Conservation (phyloP, 2,329 filamentous ascomycete species). For the Alternaria longipes region DNA sequence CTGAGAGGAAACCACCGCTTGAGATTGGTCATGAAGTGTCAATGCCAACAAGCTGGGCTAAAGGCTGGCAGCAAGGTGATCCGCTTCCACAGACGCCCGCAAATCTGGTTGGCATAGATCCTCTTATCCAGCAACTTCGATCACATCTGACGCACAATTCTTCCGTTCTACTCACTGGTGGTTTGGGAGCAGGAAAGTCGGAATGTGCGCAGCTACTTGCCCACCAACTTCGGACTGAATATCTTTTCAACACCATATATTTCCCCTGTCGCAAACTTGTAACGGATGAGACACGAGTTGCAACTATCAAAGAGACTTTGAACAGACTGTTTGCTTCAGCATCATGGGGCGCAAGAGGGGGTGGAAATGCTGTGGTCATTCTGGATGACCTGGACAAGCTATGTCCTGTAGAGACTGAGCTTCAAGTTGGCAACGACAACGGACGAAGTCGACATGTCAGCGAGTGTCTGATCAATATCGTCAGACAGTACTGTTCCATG, state of each 20-base stretch:
- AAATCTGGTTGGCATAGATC: slow-evolving; percentile 83
- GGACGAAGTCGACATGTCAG: slow-evolving; percentile 91
- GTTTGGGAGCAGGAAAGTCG: slow-evolving; percentile 89
- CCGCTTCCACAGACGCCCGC: slow-evolving; percentile 64
- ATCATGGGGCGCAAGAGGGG: slow-evolving; percentile 88
- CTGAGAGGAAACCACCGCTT: slow-evolving; percentile 76
- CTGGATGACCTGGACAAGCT: slow-evolving; percentile 93
- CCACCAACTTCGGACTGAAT: slow-evolving; percentile 74
- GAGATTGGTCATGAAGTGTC: slow-evolving; percentile 80
- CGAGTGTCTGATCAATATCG: slow-evolving; percentile 83
- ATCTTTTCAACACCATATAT: slow-evolving; percentile 83
- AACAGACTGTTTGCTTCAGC: slow-evolving; percentile 86
- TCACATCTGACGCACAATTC: slow-evolving; percentile 84
- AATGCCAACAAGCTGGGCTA: slow-evolving; percentile 64
- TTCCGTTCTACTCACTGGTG: slow-evolving; percentile 88
- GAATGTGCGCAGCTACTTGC: slow-evolving; percentile 79
- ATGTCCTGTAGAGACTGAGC: slow-evolving; percentile 91
- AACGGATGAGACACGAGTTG: slow-evolving; percentile 88
- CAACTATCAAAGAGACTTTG: slow-evolving; percentile 89
- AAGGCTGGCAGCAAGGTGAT: slow-evolving; percentile 63
- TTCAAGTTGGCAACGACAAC: slow-evolving; percentile 94
- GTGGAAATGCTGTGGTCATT: slow-evolving; percentile 83
- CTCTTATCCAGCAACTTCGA: slow-evolving; percentile 74
- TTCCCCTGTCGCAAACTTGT: slow-evolving; percentile 87
- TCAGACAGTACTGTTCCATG: slow-evolving; percentile 81